phyloP scores from a whole-genome alignment of 1,139 yeast genomes.

The Lodderomyces orthopsilosis region DNA sequence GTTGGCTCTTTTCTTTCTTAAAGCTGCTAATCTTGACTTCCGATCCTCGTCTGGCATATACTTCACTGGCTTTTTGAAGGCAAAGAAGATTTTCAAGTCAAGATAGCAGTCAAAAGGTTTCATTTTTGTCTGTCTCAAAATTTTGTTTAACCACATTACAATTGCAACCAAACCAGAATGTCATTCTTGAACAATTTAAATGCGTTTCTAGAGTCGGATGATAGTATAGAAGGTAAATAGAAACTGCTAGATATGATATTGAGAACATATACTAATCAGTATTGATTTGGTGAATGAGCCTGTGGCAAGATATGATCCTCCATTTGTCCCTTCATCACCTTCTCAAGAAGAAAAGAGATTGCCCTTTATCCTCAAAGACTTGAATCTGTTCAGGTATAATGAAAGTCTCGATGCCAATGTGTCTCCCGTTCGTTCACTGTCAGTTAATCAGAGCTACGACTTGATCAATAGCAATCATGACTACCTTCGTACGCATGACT shows the following conservation, averaged over 20 bases:
- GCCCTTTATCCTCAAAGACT: background rate
- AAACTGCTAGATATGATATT: background rate
- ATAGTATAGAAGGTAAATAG: constrained; percentile 12
- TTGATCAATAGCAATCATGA: background rate
- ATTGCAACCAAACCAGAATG: constrained; percentile 13
- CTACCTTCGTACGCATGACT: background rate
- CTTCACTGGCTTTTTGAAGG: background rate
- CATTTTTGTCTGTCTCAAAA: no score
- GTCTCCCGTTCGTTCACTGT: background rate
- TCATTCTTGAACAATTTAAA: constrained; percentile 14
- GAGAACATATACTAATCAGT: background rate
- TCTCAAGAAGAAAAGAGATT: background rate
- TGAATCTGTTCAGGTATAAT: background rate
- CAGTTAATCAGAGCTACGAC: background rate
- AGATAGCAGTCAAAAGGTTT: no score
- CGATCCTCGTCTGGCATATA: constrained; percentile 15
- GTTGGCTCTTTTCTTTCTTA: constrained; percentile 19
- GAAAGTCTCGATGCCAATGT: background rate
- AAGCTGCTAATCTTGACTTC: constrained; percentile 24
- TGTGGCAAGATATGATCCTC: background rate
- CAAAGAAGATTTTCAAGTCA: background rate
- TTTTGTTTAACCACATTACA: constrained; percentile 4
- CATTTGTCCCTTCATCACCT: background rate
- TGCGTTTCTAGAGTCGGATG: constrained; percentile 10
- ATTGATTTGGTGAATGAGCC: constrained; percentile 1